Base-by-base conservation (phyloP, 176 grass and related monocot species). In the Musa troglodytarum region DNA sequence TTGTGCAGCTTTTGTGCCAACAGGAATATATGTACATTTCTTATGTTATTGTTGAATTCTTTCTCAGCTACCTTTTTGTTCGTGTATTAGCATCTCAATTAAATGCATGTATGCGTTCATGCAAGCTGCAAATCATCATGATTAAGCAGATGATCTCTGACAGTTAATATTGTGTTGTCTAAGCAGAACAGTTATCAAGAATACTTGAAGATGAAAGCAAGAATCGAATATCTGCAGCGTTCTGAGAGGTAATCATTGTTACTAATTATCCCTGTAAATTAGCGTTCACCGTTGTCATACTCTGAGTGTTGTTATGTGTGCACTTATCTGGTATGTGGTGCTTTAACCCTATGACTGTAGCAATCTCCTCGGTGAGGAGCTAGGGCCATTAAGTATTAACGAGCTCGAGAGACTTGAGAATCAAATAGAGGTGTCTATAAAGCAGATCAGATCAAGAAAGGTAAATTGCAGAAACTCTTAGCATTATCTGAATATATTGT, bases 291-390 rank as follows among this genome's bases (percentile, higher is more conserved):
- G 55, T 26, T 52, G 58, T 73, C 68, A 22, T 22, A 22, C 0
- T 22, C 22, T 22, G 22, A 22, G 63, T 1, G 34, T 51, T 50
- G 62, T 54, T 63, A 69, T 69, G 12, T 23, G 54, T 80, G 77
- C 71, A 15, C n/a, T 58, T 50, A 2, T 65, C 21, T 22, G n/a
- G 59, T n/a, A 23, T 29, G 50, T 75, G 11, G 13, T 50, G 23
- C 23, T 69, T 0, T 19, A 19, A n/a, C 57, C 17, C 6, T 7
- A 19, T 17, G 20, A 58, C 55, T 9, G 63, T 78, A 96, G 89
- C 82, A 96, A 92, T 88, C 85, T 96, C 77, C 87, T 96, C 11
- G 92, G 89, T 49, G 89, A 92, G 65, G 92, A 92, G 82, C 74
- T 96, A 73, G 74, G 79, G 82, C 78, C 85, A 74, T 76, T 92